Percentiles rank a stretch among this genome's conserved stretches.
These are phyloP conservation scores for Bipolaris cookei DNA, from an alignment of 2,329 filamentous ascomycete genomes.

Conservation along the genomic window DNA sequence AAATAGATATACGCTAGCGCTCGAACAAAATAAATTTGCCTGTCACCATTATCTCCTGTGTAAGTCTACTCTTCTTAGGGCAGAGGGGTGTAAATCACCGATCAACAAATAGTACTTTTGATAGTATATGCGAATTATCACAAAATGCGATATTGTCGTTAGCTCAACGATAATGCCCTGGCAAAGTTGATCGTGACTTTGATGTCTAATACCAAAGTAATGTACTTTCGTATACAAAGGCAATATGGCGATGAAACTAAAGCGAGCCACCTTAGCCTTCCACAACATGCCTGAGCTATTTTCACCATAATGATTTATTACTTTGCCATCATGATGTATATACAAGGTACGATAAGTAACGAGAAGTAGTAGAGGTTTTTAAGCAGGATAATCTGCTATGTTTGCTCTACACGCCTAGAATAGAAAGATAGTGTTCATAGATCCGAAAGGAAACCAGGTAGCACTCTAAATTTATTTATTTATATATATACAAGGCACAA, in stretches of 20 bases:
- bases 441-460: too few species aligned
- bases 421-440: too few species aligned
- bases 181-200: background rate
- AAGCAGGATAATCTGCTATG: too few species aligned
- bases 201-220: background rate
- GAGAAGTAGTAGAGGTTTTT: too few species aligned
- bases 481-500: background rate
- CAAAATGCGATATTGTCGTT: background rate
- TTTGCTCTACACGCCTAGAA: too few species aligned
- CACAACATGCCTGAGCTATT: background rate
- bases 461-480: too few species aligned
- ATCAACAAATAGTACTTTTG: too few species aligned
- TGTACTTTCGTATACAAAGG: background rate
- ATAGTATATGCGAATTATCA: too few species aligned
- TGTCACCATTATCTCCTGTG: background rate
- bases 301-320: background rate
- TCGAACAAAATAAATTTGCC: slow-evolving; percentile 7
- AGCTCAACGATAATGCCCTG: background rate
- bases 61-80: too few species aligned
- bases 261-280: background rate
- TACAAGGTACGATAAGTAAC: too few species aligned
- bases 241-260: background rate
- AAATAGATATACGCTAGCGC: background rate
- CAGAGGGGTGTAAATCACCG: too few species aligned
- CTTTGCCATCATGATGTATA: background rate